phyloP scores from a whole-genome alignment of 176 grass and related monocot species.

The Rhynchospora pubera region DNA sequence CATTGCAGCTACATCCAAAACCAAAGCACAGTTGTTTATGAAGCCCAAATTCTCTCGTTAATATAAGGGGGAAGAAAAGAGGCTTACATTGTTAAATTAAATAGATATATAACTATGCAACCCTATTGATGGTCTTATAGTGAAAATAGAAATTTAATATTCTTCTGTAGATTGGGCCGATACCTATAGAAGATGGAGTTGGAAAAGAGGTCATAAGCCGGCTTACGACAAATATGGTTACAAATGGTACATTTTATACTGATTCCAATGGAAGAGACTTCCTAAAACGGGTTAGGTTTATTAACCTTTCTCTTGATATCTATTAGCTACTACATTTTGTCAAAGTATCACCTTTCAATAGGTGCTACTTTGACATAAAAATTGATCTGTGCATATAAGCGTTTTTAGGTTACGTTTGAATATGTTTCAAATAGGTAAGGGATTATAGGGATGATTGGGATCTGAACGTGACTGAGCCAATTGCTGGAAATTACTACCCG shows the following conservation, averaged over 20 bases:
- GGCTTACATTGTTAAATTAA: not conserved
- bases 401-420: conserved; percentile 12
- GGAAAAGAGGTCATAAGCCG: conserved; percentile 76
- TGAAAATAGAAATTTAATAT: not conserved
- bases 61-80: not conserved
- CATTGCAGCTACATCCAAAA: not conserved
- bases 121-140: not conserved
- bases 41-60: not conserved
- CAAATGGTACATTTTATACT: conserved; percentile 66
- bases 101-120: not conserved
- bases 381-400: not conserved
- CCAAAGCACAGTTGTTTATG: not conserved
- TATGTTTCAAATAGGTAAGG: conserved; percentile 46
- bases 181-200: conserved; percentile 49
- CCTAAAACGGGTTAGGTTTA: conserved; percentile 57
- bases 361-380: not conserved
- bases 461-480: conserved; percentile 66
- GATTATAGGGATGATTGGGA: conserved; percentile 86
- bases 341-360: not conserved
- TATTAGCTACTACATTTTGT: not conserved
- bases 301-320: not conserved
- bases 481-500: conserved; percentile 93
- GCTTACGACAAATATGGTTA: conserved; percentile 71
- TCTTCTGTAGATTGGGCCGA: conserved; percentile 64
- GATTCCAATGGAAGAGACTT: conserved; percentile 98